Conservation (phyloP, 495 filamentous ascomycete genomes). For the Aspergillus campestris region DNA sequence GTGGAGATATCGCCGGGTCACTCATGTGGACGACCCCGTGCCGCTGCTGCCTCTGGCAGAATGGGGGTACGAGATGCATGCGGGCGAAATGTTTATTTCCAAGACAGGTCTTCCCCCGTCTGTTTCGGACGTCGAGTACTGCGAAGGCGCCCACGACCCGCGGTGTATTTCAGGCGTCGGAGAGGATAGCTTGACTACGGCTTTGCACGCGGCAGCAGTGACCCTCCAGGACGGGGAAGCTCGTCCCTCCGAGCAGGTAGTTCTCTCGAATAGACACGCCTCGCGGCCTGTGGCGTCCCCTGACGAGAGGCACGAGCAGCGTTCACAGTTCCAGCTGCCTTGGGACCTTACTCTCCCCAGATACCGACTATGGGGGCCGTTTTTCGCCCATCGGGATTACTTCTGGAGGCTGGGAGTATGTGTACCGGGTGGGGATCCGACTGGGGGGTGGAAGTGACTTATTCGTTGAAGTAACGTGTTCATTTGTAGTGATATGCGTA, state of each 20-base stretch:
- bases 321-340: slow-evolving; percentile 11
- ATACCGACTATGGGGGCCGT: slow-evolving; percentile 78
- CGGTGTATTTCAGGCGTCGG: slow-evolving; percentile 58
- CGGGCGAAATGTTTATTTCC: slow-evolving; percentile 77
- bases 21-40: slow-evolving; percentile 80
- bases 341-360: slow-evolving; percentile 48
- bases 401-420: slow-evolving; percentile 91
- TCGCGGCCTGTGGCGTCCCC: neutral
- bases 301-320: slow-evolving; percentile 13
- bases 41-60: slow-evolving; percentile 76
- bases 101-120: slow-evolving; percentile 59
- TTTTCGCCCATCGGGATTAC: slow-evolving; percentile 92
- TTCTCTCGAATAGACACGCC: neutral
- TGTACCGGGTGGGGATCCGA: slow-evolving; percentile 72
- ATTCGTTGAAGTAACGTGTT: neutral
- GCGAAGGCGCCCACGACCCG: slow-evolving; percentile 60
- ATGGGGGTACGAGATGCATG: slow-evolving; percentile 82
- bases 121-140: slow-evolving; percentile 58
- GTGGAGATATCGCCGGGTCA: slow-evolving; percentile 63
- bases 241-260: neutral
- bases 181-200: slow-evolving; percentile 1
- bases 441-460: slow-evolving; percentile 6
- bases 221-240: neutral
- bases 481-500: neutral
- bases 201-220: slow-evolving; percentile 1